A percentile compares a stretch with the other conserved stretches of the same genome.
phyloP scores from a whole-genome alignment of 441 rosid species.

The Populus hybrid region DNA sequence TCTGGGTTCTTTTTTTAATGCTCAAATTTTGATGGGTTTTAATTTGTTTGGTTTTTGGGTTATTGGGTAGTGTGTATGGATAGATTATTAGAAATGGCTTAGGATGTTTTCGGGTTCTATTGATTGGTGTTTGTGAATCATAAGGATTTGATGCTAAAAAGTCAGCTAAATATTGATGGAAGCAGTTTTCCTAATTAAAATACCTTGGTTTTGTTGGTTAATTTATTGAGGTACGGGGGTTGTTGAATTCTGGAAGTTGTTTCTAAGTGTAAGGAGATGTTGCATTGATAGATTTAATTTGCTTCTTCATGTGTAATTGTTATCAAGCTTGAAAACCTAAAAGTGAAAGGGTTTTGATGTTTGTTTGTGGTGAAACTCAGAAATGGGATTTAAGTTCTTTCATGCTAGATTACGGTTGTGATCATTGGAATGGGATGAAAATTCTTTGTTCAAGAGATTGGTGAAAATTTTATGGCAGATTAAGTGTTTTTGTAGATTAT shows the following conservation, averaged over 20 bases:
- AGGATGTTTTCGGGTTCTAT: not conserved
- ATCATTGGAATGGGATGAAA: not conserved
- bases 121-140: not conserved
- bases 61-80: not conserved
- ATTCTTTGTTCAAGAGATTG: not conserved
- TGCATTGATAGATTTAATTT: not conserved
- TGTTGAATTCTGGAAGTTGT: not conserved
- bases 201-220: not conserved
- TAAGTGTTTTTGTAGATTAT: not conserved
- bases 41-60: not conserved
- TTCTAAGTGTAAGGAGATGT: not conserved
- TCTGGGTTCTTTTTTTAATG: slow-evolving; percentile 22
- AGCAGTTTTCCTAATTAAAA: not conserved
- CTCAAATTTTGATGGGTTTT: slow-evolving; percentile 43
- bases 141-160: not conserved
- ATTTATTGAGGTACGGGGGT: not conserved
- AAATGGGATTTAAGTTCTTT: not conserved
- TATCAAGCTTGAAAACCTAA: no score
- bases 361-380: slow-evolving; percentile 1
- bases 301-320: not conserved
- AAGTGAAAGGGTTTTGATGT: not conserved
- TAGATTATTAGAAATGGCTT: not conserved
- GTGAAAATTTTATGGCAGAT: not conserved
- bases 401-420: not conserved
- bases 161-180: not conserved